Base-by-base conservation (phyloP, 2,329 filamentous ascomycete species). In the Colletotrichum sp. region DNA sequence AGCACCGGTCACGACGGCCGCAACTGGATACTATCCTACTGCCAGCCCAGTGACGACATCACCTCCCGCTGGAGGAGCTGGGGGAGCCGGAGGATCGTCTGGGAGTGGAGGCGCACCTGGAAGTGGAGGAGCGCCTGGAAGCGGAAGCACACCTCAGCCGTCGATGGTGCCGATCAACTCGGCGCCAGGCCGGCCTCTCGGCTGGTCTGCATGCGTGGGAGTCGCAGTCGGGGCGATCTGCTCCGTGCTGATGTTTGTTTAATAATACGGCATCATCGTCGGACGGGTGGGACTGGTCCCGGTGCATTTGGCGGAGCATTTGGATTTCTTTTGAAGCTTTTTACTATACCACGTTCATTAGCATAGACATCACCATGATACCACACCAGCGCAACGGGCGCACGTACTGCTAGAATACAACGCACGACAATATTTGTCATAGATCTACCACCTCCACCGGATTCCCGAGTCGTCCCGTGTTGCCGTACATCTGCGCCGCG, bases 401-500 rank as follows among this genome's bases (percentile, higher is more conserved):
- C 70, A 75, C 34, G 24, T 67, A 71, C 68, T 70, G 39, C 57
- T 62, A 68, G 15, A 32, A 44, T 62, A 65, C 70, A 60, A 36
- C 26, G n/a, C 18, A 48, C 28, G 36, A 36, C 48, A 71, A 24
- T 4, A 36, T 63, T 13, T 24, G 22, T 76, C 52, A 85, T 71
- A 86, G 28, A 55, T 84, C 82, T n/a, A 86, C 81, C 6, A 86
- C 82, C 69, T 83, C 81, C 6, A 82, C 80, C 48, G 79, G 84
- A 67, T 85, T 89, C 32, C 85, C 86, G 55, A 90, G 81, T 76
- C 84, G 87, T 4, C 89, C 89, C 2, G 89, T 88, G 75, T 88
- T 89, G 13, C 89, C 88, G 77, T 89, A 84, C 85, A 91, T 90
- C 79, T 91, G 89, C 2, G 86, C 88, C 2, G 90, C 90, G 78